A percentile compares a stretch with the other conserved stretches of the same genome.
phyloP scores from a whole-genome alignment of 192 early-diverging fungal species.

The Coemansia sp. region DNA sequence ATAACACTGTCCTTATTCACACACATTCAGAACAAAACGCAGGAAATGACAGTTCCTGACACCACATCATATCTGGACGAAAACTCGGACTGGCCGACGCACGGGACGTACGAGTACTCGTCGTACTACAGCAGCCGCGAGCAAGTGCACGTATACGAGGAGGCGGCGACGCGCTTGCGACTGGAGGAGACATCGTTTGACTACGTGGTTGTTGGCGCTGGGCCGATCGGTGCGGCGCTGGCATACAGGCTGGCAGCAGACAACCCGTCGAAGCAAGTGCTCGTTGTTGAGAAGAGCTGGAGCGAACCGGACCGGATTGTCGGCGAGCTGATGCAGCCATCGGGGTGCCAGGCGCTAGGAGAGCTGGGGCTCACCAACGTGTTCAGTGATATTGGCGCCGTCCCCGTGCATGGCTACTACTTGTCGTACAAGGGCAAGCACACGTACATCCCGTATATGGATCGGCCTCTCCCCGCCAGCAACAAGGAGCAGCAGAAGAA shows the following conservation, averaged over 20 bases:
- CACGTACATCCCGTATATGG: constrained; percentile 74
- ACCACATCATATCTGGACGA: constrained; percentile 20
- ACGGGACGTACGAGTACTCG: constrained; percentile 36
- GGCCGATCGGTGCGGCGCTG: constrained; percentile 86
- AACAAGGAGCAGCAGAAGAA: neutral
- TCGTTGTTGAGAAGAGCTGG: constrained; percentile 77
- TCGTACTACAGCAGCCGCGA: constrained; percentile 25
- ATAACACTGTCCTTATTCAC: neutral
- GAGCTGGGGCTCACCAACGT: constrained; percentile 70
- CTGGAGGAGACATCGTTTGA: constrained; percentile 56
- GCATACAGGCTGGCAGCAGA: constrained; percentile 75
- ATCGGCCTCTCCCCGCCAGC: constrained; percentile 26
- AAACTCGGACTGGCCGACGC: constrained; percentile 45
- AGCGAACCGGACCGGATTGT: constrained; percentile 96
- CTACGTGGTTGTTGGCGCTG: constrained; percentile 88
- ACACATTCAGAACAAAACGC: neutral
- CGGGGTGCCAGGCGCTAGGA: constrained; percentile 80
- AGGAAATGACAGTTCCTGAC: neutral
- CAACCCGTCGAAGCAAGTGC: constrained; percentile 61
- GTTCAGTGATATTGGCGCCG: constrained; percentile 81
- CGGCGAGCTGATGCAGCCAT: constrained; percentile 95
- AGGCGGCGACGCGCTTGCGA: neutral
- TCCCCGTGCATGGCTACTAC: constrained; percentile 81
- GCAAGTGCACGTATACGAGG: constrained; percentile 8
- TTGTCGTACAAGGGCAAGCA: constrained; percentile 66